Evolutionary conservation across 305 asterid genomes (phyloP), one percentile per base, ranked within the genome.

Genomic region (Solanum hybrid): DNA sequence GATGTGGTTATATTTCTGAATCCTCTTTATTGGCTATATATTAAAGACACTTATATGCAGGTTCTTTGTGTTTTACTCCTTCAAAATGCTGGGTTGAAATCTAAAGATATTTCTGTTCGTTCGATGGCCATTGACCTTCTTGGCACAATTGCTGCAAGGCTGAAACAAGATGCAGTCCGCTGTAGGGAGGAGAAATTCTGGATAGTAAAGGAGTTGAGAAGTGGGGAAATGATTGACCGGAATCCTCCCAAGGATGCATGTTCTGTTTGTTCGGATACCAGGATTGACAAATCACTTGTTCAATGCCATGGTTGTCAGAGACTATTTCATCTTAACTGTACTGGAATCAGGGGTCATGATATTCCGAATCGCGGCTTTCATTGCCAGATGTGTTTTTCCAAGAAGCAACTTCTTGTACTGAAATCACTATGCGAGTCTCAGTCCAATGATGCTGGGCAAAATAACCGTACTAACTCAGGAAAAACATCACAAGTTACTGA

Each of bases 111-210:
- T 91, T 92, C 95, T 86, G 99, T 98, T 92, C 96, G 99, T 82
- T 94, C 98, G 67, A 95, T 98, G 98, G 99, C 99, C 93, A 98
- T 98, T 94, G 99, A 98, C 93, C 96, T 98, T 90, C 98, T 98
- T 92, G 99, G 99, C 87, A 96, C 99, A 73, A 94, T 98, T 92
- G 99, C 98, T 90, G 98, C 99, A 71, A 95, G 99, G 94, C 93
- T 98, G 93, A 98, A 98, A 92, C 97, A 93, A 89, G 99, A 98
- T 91, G 98, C 98, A 80, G 95, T 94, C 83, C 90, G 94, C 69
- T 95, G 94, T 90, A 94, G 94, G 93, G 93, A 93, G 91, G 98
- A 97, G 87, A 95, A 92, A 88, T 97, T 94, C 95, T 98, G 99
- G 99, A 93, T 95, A 86, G 96, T 95, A 76, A 95, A 93, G 88